phyloP scores from a whole-genome alignment of 176 grass and related monocot species.

The Triticum urartu region DNA sequence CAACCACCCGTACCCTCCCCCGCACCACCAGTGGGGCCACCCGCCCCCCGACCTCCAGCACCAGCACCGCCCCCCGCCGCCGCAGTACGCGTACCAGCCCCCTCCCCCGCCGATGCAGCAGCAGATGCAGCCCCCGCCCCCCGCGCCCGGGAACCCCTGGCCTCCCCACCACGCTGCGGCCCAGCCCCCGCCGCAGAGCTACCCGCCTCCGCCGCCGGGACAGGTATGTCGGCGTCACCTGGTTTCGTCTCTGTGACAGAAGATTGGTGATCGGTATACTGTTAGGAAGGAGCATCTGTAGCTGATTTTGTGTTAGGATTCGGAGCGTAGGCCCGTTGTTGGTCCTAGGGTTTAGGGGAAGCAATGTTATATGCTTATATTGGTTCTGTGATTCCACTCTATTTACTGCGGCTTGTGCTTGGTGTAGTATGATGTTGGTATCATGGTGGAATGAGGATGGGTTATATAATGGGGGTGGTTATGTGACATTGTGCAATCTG shows the following conservation, averaged over 20 bases:
- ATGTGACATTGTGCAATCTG: neutral
- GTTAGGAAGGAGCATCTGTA: neutral
- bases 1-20: conserved; percentile 38
- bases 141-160: conserved; percentile 34
- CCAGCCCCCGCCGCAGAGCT: conserved; percentile 28
- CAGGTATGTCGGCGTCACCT: conserved; percentile 35
- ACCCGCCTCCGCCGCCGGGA: conserved; percentile 39
- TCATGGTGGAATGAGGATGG: neutral
- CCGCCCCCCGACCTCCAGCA: conserved; percentile 39
- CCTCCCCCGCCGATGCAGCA: conserved; percentile 23
- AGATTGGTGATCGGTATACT: neutral
- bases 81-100: conserved; percentile 48
- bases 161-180: conserved; percentile 29
- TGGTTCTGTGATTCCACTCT: neutral
- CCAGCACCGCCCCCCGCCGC: conserved; percentile 22
- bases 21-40: conserved; percentile 54
- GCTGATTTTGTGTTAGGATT: conserved; percentile 26
- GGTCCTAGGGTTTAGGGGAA: conserved; percentile 9
- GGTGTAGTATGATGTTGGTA: neutral
- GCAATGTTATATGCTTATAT: neutral
- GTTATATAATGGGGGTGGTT: neutral
- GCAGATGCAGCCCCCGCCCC: conserved; percentile 13
- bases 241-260: neutral
- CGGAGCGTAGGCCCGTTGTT: neutral
- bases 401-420: neutral